Conservation (phyloP, 2,329 filamentous ascomycete species). For the Cytospora leucostoma region DNA sequence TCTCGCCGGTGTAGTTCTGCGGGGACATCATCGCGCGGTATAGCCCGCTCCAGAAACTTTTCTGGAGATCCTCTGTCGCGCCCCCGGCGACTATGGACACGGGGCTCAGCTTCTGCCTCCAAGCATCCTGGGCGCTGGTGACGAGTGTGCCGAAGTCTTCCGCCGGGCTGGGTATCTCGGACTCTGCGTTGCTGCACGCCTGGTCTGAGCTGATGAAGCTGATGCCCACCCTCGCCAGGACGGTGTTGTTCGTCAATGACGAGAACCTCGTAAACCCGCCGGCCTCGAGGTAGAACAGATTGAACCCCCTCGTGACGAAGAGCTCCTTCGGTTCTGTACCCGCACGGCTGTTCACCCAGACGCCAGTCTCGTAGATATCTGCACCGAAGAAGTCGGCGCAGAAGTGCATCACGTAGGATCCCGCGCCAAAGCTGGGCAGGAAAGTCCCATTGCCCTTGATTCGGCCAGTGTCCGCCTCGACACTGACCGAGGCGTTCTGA, state of each 20-base stretch:
- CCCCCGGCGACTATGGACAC: conserved; percentile 52
- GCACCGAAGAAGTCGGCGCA: conserved; percentile 60
- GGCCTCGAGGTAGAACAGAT: conserved; percentile 44
- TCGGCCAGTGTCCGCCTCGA: conserved; percentile 53
- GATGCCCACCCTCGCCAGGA: conserved; percentile 63
- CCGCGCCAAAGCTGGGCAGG: conserved; percentile 61
- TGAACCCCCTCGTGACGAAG: conserved; percentile 44
- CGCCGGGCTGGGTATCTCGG: conserved; percentile 60
- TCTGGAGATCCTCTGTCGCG: conserved; percentile 54
- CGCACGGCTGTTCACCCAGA: conserved; percentile 44
- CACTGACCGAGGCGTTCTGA: conserved; percentile 50
- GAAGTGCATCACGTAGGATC: conserved; percentile 58
- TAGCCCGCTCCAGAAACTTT: conserved; percentile 62
- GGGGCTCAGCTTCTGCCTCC: conserved; percentile 58
- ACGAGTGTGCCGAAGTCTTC: conserved; percentile 58
- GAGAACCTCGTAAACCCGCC: conserved; percentile 61
- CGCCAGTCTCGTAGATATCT: conserved; percentile 38
- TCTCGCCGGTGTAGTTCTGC: conserved; percentile 68
- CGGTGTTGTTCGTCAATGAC: conserved; percentile 43
- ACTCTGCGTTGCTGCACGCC: conserved; percentile 63
- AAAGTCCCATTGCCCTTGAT: conserved; percentile 61
- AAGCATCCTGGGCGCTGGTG: conserved; percentile 51
- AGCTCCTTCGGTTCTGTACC: conserved; percentile 42
- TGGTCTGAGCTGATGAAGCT: conserved; percentile 64
- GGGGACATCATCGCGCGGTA: conserved; percentile 65